Evolutionary conservation across 768 basidiomycete species (phyloP).

Genomic region (Auriculariales sp.): DNA sequence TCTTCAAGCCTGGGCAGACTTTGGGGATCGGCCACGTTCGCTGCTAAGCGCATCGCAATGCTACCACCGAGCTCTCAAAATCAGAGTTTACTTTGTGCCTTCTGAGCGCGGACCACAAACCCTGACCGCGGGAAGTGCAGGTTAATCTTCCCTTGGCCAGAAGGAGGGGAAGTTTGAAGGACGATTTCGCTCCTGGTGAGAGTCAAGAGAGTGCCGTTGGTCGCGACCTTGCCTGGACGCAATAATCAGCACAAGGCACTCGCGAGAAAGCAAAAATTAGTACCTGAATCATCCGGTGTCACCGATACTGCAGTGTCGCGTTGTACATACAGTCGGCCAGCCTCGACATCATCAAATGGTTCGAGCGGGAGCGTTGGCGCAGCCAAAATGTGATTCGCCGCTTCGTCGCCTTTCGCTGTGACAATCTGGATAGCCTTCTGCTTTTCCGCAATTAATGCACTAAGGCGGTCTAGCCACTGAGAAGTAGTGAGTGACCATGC

Average conservation of each 20-base stretch:
- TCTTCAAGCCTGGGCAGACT: no score
- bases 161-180: neutral
- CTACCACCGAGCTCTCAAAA: no score
- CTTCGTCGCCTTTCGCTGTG: constrained; percentile 24
- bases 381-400: constrained; percentile 26
- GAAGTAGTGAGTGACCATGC: neutral
- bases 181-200: neutral
- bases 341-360: constrained; percentile 33
- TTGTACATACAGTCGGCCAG: constrained; percentile 25
- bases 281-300: constrained; percentile 35
- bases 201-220: neutral
- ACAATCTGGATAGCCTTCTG: constrained; percentile 13
- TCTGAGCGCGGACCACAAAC: neutral
- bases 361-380: constrained; percentile 23
- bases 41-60: no score
- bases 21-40: no score
- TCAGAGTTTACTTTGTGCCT: no score
- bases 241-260: neutral
- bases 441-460: constrained; percentile 19
- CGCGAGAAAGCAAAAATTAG: neutral
- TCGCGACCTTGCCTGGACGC: neutral
- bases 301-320: constrained; percentile 25
- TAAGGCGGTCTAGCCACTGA: constrained; percentile 35
- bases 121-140: neutral
- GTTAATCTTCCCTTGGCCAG: neutral